Evolutionary conservation across 257 asterid genomes (phyloP), one percentile per base, ranked within the genome.

Genomic region (Ligustrum vulgare): DNA sequence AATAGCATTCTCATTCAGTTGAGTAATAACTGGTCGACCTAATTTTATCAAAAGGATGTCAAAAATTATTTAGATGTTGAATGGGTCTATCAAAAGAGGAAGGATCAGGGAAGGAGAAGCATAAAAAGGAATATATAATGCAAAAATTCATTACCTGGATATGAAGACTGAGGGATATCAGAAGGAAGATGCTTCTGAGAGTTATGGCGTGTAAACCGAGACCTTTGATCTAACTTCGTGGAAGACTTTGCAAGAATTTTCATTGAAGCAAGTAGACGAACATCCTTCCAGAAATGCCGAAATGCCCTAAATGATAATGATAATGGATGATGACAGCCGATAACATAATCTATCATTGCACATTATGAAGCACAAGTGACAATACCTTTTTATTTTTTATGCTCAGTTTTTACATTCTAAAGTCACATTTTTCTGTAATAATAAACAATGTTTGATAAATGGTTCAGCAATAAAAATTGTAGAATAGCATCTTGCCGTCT

Each of bases 201-300:
- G 67, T 77, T 74, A 32, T 45, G 66, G 33, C 74, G 81, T 63
- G 80, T 87, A 31, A 79, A 33, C 20, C 85, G 96, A 83, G 66
- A 36, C 62, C 92, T 84, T 25, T 62, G 74, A 76, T 93, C 99
- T 73, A 85, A 78, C 82, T 86, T 92, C 86, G 88, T 91, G 79
- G 93, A 96, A 82, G 94, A 83, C 89, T 86, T 93, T 8, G 84
- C 80, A 31, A 86, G 90, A 78, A 87, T 84, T 71, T 84, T 90
- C 86, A 89, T 85, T 47, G 77, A 36, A 28, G 92, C 91, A 83
- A 87, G 83, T 68, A 82, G 77, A 16, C 86, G 91, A 13, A 91
- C 97, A 79, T 87, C 88, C 89, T 86, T 91, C 96, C 98, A 93
- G 80, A 91, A 84, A 85, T 91, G 97, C 81, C 79, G 96, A 79